Conservation (phyloP, 2,329 filamentous ascomycete species). For the Alternaria triticina region DNA sequence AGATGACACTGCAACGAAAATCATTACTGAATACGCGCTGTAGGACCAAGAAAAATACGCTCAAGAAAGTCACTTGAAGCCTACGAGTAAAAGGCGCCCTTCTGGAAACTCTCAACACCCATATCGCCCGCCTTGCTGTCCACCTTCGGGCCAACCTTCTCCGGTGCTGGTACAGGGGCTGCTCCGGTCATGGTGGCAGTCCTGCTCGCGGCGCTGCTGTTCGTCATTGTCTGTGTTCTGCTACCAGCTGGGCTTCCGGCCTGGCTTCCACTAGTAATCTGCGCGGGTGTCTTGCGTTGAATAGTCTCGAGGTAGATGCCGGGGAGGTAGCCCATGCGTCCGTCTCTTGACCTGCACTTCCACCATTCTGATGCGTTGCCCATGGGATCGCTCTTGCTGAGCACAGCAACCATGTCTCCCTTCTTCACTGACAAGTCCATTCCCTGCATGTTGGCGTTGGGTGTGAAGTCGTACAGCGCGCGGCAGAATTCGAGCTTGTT, state of each 20-base stretch:
- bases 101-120: constrained; percentile 73
- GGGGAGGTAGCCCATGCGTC: constrained; percentile 88
- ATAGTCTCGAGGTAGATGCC: constrained; percentile 86
- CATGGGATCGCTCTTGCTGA: constrained; percentile 89
- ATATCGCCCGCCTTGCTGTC: constrained; percentile 69
- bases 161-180: constrained; percentile 51
- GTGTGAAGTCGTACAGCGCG: constrained; percentile 90
- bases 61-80: constrained; percentile 2
- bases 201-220: constrained; percentile 48
- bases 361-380: constrained; percentile 97
- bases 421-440: constrained; percentile 93
- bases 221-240: constrained; percentile 63
- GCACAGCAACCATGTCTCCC: constrained; percentile 91
- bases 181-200: constrained; percentile 53
- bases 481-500: constrained; percentile 96
- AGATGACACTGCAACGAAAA: background rate
- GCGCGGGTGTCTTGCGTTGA: constrained; percentile 59
- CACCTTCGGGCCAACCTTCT: constrained; percentile 54
- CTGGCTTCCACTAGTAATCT: constrained; percentile 53
- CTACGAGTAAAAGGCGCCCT: constrained; percentile 71
- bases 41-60: constrained; percentile 18
- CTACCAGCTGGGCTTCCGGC: constrained; percentile 53
- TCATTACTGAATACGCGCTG: constrained; percentile 4
- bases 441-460: constrained; percentile 71
- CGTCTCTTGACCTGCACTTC: constrained; percentile 89